phyloP scores from a whole-genome alignment of 2,329 filamentous ascomycete species.

The Fusarium coicis region DNA sequence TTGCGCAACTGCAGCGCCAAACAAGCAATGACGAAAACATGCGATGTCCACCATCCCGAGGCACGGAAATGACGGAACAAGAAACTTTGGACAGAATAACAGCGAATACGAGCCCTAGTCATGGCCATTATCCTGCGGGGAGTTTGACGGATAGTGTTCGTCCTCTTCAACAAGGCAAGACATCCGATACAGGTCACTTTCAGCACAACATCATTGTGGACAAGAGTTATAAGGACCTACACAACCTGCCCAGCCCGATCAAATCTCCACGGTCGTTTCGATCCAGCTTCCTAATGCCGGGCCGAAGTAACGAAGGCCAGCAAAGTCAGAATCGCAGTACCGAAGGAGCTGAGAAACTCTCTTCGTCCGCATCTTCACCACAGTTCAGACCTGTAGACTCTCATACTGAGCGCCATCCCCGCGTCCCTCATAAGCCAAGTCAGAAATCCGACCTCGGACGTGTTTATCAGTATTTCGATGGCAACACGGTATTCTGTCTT shows the following conservation, averaged over 20 bases:
- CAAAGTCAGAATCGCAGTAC: slow-evolving; percentile 65
- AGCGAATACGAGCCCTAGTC: slow-evolving; percentile 78
- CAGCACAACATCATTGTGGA: slow-evolving; percentile 69
- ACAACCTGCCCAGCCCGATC: slow-evolving; percentile 66
- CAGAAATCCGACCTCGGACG: slow-evolving; percentile 58
- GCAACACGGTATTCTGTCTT: slow-evolving; percentile 90
- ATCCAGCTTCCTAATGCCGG: slow-evolving; percentile 76
- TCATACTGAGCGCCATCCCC: slow-evolving; percentile 29
- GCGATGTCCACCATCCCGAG: slow-evolving; percentile 76
- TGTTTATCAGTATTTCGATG: slow-evolving; percentile 93
- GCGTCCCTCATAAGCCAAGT: slow-evolving; percentile 36
- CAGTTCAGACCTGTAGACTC: slow-evolving; percentile 64
- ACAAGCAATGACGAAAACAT: slow-evolving; percentile 58
- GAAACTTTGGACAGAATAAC: slow-evolving; percentile 77
- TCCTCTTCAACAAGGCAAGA: slow-evolving; percentile 74
- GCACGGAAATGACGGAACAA: slow-evolving; percentile 82
- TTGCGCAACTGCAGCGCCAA: slow-evolving; percentile 47
- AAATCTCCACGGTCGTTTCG: slow-evolving; percentile 82
- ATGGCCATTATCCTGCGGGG: slow-evolving; percentile 64
- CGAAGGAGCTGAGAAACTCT: slow-evolving; percentile 82
- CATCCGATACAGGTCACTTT: slow-evolving; percentile 38
- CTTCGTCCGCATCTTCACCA: slow-evolving; percentile 82
- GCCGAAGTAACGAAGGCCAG: slow-evolving; percentile 62
- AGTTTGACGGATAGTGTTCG: slow-evolving; percentile 82
- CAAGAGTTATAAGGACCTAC: slow-evolving; percentile 65